Evolutionary conservation across 371 early-diverging fungal species (phyloP), one percentile per base, ranked within the genome.

Genomic region (Zopfochytrium polystomum): DNA sequence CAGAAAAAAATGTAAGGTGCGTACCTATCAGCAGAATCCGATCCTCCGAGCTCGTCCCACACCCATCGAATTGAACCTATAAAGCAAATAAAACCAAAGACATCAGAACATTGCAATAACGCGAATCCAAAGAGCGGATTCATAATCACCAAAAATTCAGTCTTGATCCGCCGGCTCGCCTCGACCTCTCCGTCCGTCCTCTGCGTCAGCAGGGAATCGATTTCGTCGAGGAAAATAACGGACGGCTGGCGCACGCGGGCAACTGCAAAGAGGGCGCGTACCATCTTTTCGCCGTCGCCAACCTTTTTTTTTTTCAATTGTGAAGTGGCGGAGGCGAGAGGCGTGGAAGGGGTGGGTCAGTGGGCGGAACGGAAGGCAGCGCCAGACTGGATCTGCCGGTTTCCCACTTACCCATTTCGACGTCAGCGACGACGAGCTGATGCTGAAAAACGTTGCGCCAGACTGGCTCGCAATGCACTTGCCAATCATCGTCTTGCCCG

Each of bases 221-320:
- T 91, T 75, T 86, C 86, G 58, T 86, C 82, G 55, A 79, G 58
- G 67, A 97, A 96, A 7, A 95, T 89, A 0, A 96, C 93, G 1
- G 87, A 80, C 15, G 96, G 96, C 70, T 91, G 90, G 60, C 86
- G 80, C 46, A 85, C 84, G 27, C 94, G 68, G 1, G 97, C 96
- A 0, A 95, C 87, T 0, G 91, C 89, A 79, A 97, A 97, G 43
- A 97, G 69, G 18, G 93, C 91, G 0, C 95, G 83, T 1, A 90
- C 95, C 91, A 96, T 89, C 73, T 95, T 95, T 60, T 96, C 98
- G 34, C 94, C 93, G 65, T 97, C 96, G 27, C 97, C 97, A 15
- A 94, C 52, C 62, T 62, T 3, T 9, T 20, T 23, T 6, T 20
- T 20, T 6, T 20, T 44, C 25, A 42, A 27, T 35, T 30, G 30